Conservation (phyloP, 306 rosid species). For the Leucaena leucocephala region DNA sequence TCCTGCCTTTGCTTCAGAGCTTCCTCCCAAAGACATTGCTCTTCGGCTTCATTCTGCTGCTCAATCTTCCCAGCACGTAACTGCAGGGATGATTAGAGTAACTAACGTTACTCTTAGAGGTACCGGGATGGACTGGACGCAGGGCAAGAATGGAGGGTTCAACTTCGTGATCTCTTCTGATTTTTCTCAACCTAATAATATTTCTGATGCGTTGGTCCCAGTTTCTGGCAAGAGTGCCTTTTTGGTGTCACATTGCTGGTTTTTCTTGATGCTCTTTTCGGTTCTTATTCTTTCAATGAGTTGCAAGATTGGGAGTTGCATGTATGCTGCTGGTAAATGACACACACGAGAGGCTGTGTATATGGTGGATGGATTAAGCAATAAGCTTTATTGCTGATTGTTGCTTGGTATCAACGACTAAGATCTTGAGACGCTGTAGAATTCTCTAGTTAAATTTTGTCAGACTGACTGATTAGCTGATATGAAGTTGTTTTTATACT, state of each 20-base stretch:
- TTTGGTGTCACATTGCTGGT: constrained; percentile 65
- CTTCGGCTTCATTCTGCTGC: constrained; percentile 53
- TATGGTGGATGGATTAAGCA: constrained; percentile 13
- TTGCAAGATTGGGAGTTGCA: constrained; percentile 68
- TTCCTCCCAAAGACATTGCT: constrained; percentile 65
- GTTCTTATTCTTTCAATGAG: constrained; percentile 68
- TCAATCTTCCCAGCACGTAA: constrained; percentile 71
- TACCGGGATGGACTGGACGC: constrained; percentile 54
- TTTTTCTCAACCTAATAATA: constrained; percentile 38
- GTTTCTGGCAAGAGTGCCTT: constrained; percentile 58
- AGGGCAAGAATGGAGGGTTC: constrained; percentile 67
- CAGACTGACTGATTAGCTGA: constrained; percentile 32
- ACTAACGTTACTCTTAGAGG: constrained; percentile 52
- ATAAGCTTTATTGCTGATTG: constrained; percentile 19
- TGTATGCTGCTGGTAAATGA: constrained; percentile 54
- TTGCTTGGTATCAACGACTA: constrained; percentile 26
- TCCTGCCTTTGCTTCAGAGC: constrained; percentile 81
- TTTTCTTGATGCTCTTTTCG: constrained; percentile 65
- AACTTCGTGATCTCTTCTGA: constrained; percentile 49
- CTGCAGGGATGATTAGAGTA: constrained; percentile 86
- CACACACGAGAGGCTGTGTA: constrained; percentile 22
- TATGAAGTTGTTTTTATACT: not conserved
- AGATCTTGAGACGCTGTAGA: constrained; percentile 35
- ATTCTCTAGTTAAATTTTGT: constrained; percentile 34
- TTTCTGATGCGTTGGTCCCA: constrained; percentile 47